A percentile compares a stretch with the other conserved stretches of the same genome.
These are phyloP conservation scores for Collariella sp. DNA, from an alignment of 495 filamentous ascomycete genomes.

Conservation along the genomic window DNA sequence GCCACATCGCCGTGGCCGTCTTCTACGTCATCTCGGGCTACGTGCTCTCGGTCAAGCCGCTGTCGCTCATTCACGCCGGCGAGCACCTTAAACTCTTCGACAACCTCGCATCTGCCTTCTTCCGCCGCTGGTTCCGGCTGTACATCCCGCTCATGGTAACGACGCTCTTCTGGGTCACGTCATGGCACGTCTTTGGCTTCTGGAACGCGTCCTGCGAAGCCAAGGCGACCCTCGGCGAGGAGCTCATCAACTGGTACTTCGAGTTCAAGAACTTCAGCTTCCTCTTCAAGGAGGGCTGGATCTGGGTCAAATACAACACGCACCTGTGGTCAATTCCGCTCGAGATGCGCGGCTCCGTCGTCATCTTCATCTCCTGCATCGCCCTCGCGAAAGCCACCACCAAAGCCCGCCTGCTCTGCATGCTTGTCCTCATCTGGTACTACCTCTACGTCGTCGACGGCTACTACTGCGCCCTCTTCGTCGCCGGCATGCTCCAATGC, in stretches of 20 bases:
- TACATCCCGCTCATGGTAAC: constrained; percentile 34
- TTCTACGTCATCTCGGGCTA: constrained; percentile 46
- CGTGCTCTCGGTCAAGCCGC: constrained; percentile 43
- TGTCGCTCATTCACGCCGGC: constrained; percentile 35
- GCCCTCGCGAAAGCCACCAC: constrained; percentile 34
- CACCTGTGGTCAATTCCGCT: constrained; percentile 39
- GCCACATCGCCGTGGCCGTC: constrained; percentile 44
- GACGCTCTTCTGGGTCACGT: constrained; percentile 41
- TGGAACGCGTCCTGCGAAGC: constrained; percentile 28
- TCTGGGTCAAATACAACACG: constrained; percentile 31
- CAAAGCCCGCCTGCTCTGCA: constrained; percentile 28
- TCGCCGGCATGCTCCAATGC: constrained; percentile 41
- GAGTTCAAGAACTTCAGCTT: constrained; percentile 55
- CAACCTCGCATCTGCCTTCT: constrained; percentile 27
- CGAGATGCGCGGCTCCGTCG: constrained; percentile 36
- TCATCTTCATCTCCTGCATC: constrained; percentile 39
- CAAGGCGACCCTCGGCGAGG: constrained; percentile 33
- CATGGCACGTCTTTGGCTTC: constrained; percentile 43
- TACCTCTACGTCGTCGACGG: constrained; percentile 44
- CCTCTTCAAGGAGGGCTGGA: constrained; percentile 35
- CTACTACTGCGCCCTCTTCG: constrained; percentile 39
- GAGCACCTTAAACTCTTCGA: constrained; percentile 26
- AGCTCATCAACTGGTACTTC: constrained; percentile 46
- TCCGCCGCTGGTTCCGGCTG: constrained; percentile 30
- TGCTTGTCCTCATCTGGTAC: constrained; percentile 27